Evolutionary conservation across 176 grass and related monocot genomes (phyloP).

Genomic region (Zoysia japonica): DNA sequence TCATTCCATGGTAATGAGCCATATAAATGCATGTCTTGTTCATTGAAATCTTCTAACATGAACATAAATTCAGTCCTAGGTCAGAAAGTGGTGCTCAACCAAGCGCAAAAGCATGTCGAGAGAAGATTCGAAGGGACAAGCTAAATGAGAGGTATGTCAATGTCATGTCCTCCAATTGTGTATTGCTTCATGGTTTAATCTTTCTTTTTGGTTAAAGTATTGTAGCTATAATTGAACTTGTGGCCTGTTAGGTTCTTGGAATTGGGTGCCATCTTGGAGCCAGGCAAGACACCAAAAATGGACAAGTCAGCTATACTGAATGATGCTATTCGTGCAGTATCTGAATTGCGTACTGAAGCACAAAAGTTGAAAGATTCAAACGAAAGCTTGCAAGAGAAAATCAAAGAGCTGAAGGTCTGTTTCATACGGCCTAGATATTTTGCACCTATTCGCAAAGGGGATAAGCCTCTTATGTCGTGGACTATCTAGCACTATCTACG

Average conservation of each 20-base stretch:
- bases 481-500: background rate
- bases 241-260: conserved; percentile 79
- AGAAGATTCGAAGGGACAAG: conserved; percentile 90
- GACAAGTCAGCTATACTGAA: conserved; percentile 94
- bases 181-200: conserved; percentile 4
- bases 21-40: background rate
- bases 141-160: conserved; percentile 73
- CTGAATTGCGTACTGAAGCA: conserved; percentile 74
- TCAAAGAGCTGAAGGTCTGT: conserved; percentile 96
- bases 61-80: conserved; percentile 59
- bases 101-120: conserved; percentile 90
- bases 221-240: conserved; percentile 11
- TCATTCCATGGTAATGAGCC: background rate
- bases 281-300: conserved; percentile 86
- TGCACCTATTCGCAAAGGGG: conserved; percentile 4
- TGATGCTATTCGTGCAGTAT: conserved; percentile 72
- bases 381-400: conserved; percentile 88
- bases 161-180: background rate
- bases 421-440: background rate
- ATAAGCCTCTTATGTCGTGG: background rate
- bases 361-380: conserved; percentile 90
- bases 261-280: conserved; percentile 78
- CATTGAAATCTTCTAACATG: conserved; percentile 31
- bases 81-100: conserved; percentile 60
- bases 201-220: conserved; percentile 12